Base-by-base conservation (phyloP, 257 asterid species). In the Solanum sejunctum region DNA sequence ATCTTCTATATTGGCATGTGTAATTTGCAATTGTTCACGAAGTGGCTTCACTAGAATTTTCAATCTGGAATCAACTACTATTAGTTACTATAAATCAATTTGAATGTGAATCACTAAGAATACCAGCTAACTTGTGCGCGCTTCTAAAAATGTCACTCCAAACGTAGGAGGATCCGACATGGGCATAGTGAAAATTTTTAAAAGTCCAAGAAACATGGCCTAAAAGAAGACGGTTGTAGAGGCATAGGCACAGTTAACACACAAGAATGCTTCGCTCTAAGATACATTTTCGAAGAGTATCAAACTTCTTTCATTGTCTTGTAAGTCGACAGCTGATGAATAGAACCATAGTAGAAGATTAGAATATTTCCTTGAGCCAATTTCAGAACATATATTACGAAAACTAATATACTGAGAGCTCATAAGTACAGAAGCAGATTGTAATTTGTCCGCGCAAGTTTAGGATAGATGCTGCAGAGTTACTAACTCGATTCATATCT, bases 331-430 rank as follows among this genome's bases (percentile, higher is more conserved):
- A 67, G 67, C 41, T 61, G 63, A 66, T 64, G 58, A 70, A 81
- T 86, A 47, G 75, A 16, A 55, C 58, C 18, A 83, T 84, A 89
- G 84, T 84, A 88, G 88, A 88, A 73, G 81, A 85, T 64, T 83
- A 23, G 16, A 69, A 82, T 56, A 58, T 83, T 1, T 63, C 54
- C 41, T 4, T 12, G 20, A 75, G 78, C 83, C 45, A 80, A 52
- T 63, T 52, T 41, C 86, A 82, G 66, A 85, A 83, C 89, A 87
- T 78, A 85, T 80, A 83, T 66, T 85, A 51, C 82, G 77, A 84
- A 85, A 63, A 82, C 70, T 58, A 85, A 81, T 63, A 83, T 84
- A 61, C 83, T 10, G 83, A 73, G 41, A 77, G 70, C 86, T 82
- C 87, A 84, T 56, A 70, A 80, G 87, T 55, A 83, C 36, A 57